Evolutionary conservation across 148 eudicot species (phyloP), one percentile per base, ranked within the genome.

Genomic region (Camellia granthamiana): DNA sequence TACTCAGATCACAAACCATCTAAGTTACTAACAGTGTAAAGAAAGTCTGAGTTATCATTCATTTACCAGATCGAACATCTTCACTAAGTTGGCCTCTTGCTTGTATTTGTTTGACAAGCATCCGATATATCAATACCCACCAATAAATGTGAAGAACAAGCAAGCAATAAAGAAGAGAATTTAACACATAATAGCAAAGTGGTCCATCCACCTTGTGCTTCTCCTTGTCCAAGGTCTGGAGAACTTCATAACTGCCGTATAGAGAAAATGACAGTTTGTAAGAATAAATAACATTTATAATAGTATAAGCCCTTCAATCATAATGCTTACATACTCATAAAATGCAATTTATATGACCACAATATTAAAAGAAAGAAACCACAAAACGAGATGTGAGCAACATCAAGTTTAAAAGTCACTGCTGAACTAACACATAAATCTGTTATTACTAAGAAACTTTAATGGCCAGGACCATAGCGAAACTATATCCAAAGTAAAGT

Each of bases 41-140:
- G 67, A 75, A 74, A 38, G 13, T 23, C 21, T 55, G 38, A 64
- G 46, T 59, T 61, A 43, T 43, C 14, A 12, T 69, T 59, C 41
- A 75, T 93, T 86, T 85, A 94, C 98, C 98, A 21, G 98, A 94
- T 70, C 98, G 91, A 84, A 94, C 97, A 78, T 94, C 98, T 60
- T 94, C 98, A 88, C 94, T 92, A 65, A 94, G 79, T 72, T 85
- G 87, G 77, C 98, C 98, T 84, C 90, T 88, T 61, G 87, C 89
- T 90, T 94, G 89, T 82, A 94, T 88, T 91, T 94, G 98, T 87
- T 84, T 88, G 75, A 90, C 94, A 56, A 94, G 95, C 98, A 94
- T 94, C 71, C 97, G 90, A 60, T 83, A 92, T 82, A 94, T 94
- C 78, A 94, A 83, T 82, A 94, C 91, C 93, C 97, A 91, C 98